Conservation (phyloP, 805 yeast species). For the Candida palmyrensis region DNA sequence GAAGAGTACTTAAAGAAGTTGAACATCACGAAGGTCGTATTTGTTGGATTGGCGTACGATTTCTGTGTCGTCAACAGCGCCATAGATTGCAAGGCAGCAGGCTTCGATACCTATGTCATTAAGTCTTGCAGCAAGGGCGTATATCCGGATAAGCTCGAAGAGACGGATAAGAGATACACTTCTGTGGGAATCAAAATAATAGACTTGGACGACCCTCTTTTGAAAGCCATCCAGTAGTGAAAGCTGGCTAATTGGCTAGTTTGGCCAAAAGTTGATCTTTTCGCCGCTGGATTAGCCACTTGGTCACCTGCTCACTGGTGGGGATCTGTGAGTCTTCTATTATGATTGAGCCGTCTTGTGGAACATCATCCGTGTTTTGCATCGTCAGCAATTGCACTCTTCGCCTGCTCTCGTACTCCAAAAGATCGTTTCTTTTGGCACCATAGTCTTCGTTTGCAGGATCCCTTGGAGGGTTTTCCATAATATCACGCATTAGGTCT, state of each 20-base stretch:
- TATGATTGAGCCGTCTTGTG: background rate
- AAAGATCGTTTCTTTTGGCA: background rate
- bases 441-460: conserved; percentile 1
- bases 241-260: conserved; percentile 14
- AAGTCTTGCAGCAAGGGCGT: conserved; percentile 55
- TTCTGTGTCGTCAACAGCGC: conserved; percentile 81
- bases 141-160: conserved; percentile 32
- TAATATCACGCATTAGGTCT: too few relatives aligned
- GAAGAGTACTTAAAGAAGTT: conserved; percentile 39
- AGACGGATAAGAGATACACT: conserved; percentile 29
- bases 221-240: background rate
- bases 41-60: conserved; percentile 84
- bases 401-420: background rate
- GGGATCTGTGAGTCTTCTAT: conserved; percentile 15
- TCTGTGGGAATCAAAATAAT: conserved; percentile 29
- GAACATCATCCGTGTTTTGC: background rate
- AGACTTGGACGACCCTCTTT: background rate
- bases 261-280: conserved; percentile 37
- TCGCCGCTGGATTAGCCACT: conserved; percentile 41
- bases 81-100: conserved; percentile 54
- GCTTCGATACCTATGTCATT: conserved; percentile 62
- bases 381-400: background rate
- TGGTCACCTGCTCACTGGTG: conserved; percentile 35
- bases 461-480: too few relatives aligned
- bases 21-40: conserved; percentile 54